phyloP scores from a whole-genome alignment of 2,329 filamentous ascomycete genomes.

The Colletotrichum sp. region DNA sequence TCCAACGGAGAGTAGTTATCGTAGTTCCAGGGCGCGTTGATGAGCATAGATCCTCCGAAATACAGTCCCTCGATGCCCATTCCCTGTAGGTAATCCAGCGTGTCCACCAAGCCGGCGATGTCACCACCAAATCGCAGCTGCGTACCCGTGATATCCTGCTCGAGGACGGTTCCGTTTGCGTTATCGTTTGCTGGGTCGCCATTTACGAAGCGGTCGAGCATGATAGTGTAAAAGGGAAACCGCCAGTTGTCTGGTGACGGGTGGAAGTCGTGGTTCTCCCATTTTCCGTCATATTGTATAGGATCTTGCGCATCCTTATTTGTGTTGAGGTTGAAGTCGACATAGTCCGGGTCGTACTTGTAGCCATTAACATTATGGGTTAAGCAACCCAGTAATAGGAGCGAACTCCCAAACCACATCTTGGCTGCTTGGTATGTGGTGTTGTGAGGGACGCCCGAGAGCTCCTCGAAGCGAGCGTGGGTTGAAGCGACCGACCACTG shows the following conservation, averaged over 20 bases:
- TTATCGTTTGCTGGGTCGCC: slow-evolving; percentile 69
- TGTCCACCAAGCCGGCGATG: slow-evolving; percentile 62
- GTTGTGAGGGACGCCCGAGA: slow-evolving; percentile 5
- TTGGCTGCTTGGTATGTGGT: slow-evolving; percentile 2
- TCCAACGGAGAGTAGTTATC: slow-evolving; percentile 66
- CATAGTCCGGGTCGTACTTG: slow-evolving; percentile 29
- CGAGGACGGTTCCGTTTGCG: slow-evolving; percentile 63
- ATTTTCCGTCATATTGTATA: slow-evolving; percentile 62
- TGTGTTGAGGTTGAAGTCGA: slow-evolving; percentile 65
- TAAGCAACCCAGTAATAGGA: slow-evolving; percentile 16
- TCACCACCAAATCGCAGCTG: slow-evolving; percentile 70
- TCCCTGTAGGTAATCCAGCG: slow-evolving; percentile 67
- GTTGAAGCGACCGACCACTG: neutral
- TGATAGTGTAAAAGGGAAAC: slow-evolving; percentile 69
- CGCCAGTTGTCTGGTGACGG: slow-evolving; percentile 67
- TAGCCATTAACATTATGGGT: slow-evolving; percentile 26
- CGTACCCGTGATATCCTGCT: slow-evolving; percentile 64
- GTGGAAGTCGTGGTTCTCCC: slow-evolving; percentile 55
- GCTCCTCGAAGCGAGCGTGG: slow-evolving; percentile 17
- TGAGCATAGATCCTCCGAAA: slow-evolving; percentile 65
- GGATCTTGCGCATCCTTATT: slow-evolving; percentile 60
- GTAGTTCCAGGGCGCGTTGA: slow-evolving; percentile 68
- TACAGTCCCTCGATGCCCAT: slow-evolving; percentile 70
- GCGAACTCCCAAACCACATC: slow-evolving; percentile 18
- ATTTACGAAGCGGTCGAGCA: slow-evolving; percentile 68